Evolutionary conservation across 352 stramenopile species (phyloP).

Genomic region (Thalassiosira allenii): DNA sequence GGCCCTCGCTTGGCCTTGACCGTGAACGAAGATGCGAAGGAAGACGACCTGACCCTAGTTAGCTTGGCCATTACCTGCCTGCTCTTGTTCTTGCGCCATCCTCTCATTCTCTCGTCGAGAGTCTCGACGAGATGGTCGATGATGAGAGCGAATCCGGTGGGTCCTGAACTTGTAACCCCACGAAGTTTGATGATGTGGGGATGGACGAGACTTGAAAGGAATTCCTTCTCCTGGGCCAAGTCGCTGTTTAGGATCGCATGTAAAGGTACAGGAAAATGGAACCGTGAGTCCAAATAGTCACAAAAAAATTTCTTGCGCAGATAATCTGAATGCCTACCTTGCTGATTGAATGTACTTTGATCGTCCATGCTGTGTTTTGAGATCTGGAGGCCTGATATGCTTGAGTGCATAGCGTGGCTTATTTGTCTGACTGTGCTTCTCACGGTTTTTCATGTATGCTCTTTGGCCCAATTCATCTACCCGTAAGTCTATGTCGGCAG

Average conservation of each 20-base stretch:
- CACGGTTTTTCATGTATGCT: constrained; percentile 25
- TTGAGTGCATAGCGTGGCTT: constrained; percentile 40
- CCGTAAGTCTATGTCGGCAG: constrained; percentile 8
- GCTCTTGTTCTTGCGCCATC: constrained; percentile 52
- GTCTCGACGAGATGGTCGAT: constrained; percentile 46
- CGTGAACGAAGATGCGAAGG: too few relatives aligned
- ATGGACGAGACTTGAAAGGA: constrained; percentile 60
- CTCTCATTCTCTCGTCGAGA: constrained; percentile 27
- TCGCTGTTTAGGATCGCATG: constrained; percentile 28
- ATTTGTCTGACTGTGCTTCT: constrained; percentile 22
- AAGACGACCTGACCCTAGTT: too few relatives aligned
- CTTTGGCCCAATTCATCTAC: not conserved
- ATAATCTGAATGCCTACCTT: too few relatives aligned
- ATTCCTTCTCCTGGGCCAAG: constrained; percentile 63
- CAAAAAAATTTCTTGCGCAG: not conserved
- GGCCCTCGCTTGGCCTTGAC: too few relatives aligned
- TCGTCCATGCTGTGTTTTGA: constrained; percentile 6
- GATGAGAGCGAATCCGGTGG: constrained; percentile 26
- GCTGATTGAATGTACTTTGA: constrained; percentile 28
- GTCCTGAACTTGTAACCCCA: constrained; percentile 36
- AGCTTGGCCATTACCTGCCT: too few relatives aligned
- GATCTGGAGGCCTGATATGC: constrained; percentile 22
- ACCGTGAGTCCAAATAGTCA: not conserved
- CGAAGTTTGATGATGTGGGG: constrained; percentile 74
- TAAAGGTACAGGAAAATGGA: not conserved